Base-by-base conservation (phyloP, 192 early-diverging fungal species). In the Backusella luteola region DNA sequence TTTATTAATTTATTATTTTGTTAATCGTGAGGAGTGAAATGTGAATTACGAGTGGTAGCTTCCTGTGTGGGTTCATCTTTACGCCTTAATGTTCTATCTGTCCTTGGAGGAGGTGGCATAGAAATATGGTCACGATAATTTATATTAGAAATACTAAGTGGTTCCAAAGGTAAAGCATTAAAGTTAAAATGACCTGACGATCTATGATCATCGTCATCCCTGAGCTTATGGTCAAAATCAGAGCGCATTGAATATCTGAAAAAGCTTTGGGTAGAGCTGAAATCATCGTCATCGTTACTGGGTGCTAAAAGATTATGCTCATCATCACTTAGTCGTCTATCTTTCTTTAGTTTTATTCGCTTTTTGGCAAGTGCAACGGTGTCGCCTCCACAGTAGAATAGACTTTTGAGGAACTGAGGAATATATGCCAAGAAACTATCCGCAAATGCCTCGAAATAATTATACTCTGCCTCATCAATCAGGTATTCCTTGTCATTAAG, bases 301-400 rank as follows among this genome's bases (percentile, higher is more conserved):
- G 44, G 34, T 26, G 46, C 3, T 19, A 76, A 32, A n/a, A 67
- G 32, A 5, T 74, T 52, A 19, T 34, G 23, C 52, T 79, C 73
- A 39, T 79, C 78, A 5, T 75, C 78, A 36, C 68, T 70, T 29
- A 75, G 29, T 6, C 74, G 41, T 32, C 70, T 71, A 1, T 44
- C 3, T 41, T 77, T 75, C 34, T 72, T 63, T 19, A 78, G 26
- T 11, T 73, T n/a, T 4, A 73, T 76, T 35, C 80, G 52, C 21
- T 81, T 81, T 42, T 81, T 77, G 0, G 76, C 80, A 17, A 81
- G 73, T 34, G 36, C 34, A 39, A 77, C 76, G 6, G 76, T 77
- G 26, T 77, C 73, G 1, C 66, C 42, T 32, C 80, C 76, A 74
- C 80, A 81, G 17, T 53, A 29, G 21, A 81, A 63, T 0, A 81